phyloP scores from a whole-genome alignment of 2,329 filamentous ascomycete species.

The Colletotrichum cordylinicola region DNA sequence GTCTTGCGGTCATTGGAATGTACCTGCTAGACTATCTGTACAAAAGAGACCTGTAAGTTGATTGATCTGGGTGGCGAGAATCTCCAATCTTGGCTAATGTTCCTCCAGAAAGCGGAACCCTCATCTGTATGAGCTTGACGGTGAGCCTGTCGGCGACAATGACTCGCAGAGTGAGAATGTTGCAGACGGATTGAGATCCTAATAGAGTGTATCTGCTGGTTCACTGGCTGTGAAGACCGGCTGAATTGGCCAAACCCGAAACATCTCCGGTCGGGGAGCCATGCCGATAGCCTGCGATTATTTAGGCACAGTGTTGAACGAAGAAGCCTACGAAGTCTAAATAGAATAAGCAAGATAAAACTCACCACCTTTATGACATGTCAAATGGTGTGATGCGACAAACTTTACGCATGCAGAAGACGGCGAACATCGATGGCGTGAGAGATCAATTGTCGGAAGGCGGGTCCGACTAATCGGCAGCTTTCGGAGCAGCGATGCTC shows the following conservation, averaged over 20 bases:
- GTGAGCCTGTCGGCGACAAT: not conserved
- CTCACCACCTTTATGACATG: not conserved
- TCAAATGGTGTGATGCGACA: not conserved
- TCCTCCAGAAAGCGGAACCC: not conserved
- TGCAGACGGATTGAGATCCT: not conserved
- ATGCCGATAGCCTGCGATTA: not conserved
- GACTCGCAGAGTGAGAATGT: not conserved
- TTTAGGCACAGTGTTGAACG: not conserved
- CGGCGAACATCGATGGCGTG: not conserved
- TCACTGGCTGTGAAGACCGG: not conserved
- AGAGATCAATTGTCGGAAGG: not conserved
- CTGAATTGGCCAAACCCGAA: not conserved
- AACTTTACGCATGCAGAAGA: not conserved
- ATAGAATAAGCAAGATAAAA: not conserved
- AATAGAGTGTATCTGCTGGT: not conserved
- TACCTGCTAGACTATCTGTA: not conserved
- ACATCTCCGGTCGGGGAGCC: not conserved
- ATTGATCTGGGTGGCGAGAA: not conserved
- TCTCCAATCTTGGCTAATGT: not conserved
- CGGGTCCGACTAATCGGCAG: not conserved
- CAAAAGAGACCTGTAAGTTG: not conserved
- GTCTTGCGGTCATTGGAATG: constrained; percentile 27
- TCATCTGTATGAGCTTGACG: not conserved
- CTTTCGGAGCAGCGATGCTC: constrained; percentile 1
- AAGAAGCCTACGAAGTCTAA: not conserved